A percentile compares a stretch with the other conserved stretches of the same genome.
Conservation (phyloP, 208 protist species). For the Porcisia deanei region DNA sequence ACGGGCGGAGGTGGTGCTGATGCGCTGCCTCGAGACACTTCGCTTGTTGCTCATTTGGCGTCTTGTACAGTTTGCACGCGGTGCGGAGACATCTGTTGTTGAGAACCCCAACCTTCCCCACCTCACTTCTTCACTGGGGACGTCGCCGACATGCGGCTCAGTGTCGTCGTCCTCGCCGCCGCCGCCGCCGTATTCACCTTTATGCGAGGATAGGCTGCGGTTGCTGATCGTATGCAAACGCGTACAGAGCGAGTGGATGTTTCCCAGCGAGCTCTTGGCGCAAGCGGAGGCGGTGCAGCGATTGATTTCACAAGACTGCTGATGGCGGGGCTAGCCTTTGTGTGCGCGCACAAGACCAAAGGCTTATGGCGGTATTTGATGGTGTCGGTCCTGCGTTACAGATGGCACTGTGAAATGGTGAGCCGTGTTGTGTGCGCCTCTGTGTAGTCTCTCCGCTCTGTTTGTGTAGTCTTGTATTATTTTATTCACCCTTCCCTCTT, state of each 20-base stretch:
- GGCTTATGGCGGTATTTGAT: not conserved
- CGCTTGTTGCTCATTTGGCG: slow-evolving; percentile 40
- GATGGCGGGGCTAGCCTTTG: not conserved
- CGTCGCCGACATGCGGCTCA: not conserved
- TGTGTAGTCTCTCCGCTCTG: not conserved
- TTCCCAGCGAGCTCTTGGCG: not conserved
- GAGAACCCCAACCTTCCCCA: not conserved
- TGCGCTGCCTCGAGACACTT: slow-evolving; percentile 38
- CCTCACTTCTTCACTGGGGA: not conserved
- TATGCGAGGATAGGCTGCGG: not conserved
- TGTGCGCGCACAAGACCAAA: not conserved
- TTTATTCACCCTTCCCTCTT: not conserved
- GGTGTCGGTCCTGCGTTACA: not conserved
- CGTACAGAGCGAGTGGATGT: not conserved
- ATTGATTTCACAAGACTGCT: slow-evolving; percentile 1
- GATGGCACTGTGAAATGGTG: too few species aligned
- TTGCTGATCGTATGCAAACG: slow-evolving; percentile 7
- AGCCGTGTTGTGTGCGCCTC: not conserved
- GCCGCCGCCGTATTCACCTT: not conserved
- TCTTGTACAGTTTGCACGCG: slow-evolving; percentile 6
- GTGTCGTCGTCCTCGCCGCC: not conserved
- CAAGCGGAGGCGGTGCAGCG: slow-evolving; percentile 7
- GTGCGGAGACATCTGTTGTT: slow-evolving; percentile 1
- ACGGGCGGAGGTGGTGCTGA: slow-evolving; percentile 36
- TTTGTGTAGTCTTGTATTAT: not conserved